These are phyloP conservation scores for Aciculoconidium aculeatum DNA, from an alignment of 805 yeast genomes.

Conservation along the genomic window DNA sequence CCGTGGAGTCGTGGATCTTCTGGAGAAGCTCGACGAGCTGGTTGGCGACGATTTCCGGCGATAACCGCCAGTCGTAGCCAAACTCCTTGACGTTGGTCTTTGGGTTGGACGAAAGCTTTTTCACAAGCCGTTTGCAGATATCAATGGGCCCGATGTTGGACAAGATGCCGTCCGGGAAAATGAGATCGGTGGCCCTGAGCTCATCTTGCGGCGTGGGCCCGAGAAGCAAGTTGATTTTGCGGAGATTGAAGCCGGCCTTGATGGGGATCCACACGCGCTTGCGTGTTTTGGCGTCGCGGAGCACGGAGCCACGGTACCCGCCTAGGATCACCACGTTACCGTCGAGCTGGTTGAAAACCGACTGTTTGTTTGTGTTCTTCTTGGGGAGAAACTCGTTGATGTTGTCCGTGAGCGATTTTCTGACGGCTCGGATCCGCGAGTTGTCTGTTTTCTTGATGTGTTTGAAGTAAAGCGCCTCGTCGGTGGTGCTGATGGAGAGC, in stretches of 20 bases:
- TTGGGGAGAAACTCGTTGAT: slow-evolving; percentile 35
- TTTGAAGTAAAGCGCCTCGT: slow-evolving; percentile 56
- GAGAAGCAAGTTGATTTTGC: slow-evolving; percentile 61
- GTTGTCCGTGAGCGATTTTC: slow-evolving; percentile 51
- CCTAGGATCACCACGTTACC: slow-evolving; percentile 83
- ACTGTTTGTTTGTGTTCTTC: slow-evolving; percentile 26
- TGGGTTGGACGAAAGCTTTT: slow-evolving; percentile 47
- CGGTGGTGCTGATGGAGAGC: slow-evolving; percentile 52
- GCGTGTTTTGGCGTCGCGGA: slow-evolving; percentile 58
- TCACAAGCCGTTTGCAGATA: slow-evolving; percentile 56
- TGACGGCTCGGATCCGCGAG: slow-evolving; percentile 64
- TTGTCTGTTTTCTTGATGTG: slow-evolving; percentile 56
- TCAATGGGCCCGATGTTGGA: slow-evolving; percentile 87
- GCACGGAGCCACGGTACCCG: slow-evolving; percentile 80
- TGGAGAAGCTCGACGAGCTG: slow-evolving; percentile 46
- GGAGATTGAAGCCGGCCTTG: slow-evolving; percentile 74
- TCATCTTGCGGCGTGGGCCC: slow-evolving; percentile 77
- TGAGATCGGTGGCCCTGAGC: slow-evolving; percentile 39
- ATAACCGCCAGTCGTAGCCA: slow-evolving; percentile 93
- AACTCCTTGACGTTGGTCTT: slow-evolving; percentile 61
- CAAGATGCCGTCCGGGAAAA: slow-evolving; percentile 72
- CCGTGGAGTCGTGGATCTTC: slow-evolving; percentile 41
- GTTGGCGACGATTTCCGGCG: slow-evolving; percentile 49
- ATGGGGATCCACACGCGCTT: slow-evolving; percentile 82
- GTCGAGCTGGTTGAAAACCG: slow-evolving; percentile 53